Percentiles rank a stretch among this genome's conserved stretches.
phyloP scores from a whole-genome alignment of 2,329 filamentous ascomycete genomes.

The Sphaerostilbella broomeana region DNA sequence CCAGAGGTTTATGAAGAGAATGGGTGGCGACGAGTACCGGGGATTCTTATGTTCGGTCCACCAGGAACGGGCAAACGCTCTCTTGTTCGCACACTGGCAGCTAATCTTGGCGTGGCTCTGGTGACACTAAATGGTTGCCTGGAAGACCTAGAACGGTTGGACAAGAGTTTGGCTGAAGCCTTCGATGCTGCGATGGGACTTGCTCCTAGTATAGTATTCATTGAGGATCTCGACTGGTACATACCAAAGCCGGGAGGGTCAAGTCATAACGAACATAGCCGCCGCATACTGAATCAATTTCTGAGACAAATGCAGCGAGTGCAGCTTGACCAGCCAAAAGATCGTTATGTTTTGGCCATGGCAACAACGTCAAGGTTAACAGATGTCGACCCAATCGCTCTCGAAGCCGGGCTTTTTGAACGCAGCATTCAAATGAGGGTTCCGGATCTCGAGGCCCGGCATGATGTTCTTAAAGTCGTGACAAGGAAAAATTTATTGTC shows the following conservation, averaged over 20 bases:
- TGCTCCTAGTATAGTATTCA: slow-evolving; percentile 84
- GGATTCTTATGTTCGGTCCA: slow-evolving; percentile 71
- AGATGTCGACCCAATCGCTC: slow-evolving; percentile 71
- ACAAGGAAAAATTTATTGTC: slow-evolving; percentile 59
- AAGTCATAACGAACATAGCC: slow-evolving; percentile 82
- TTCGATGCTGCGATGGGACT: slow-evolving; percentile 74
- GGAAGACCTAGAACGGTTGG: slow-evolving; percentile 32
- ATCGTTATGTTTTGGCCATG: slow-evolving; percentile 77
- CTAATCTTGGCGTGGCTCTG: slow-evolving; percentile 65
- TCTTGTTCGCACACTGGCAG: slow-evolving; percentile 67
- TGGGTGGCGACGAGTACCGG: slow-evolving; percentile 26
- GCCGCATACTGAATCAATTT: slow-evolving; percentile 76
- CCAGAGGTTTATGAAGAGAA: slow-evolving; percentile 17
- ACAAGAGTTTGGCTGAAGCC: slow-evolving; percentile 33
- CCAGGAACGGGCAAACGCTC: slow-evolving; percentile 77
- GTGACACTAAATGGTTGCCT: slow-evolving; percentile 45
- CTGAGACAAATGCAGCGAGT: slow-evolving; percentile 82
- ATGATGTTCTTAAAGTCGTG: slow-evolving; percentile 69
- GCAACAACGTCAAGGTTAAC: slow-evolving; percentile 88
- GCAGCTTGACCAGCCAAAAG: slow-evolving; percentile 59
- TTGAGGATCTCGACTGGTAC: slow-evolving; percentile 78
- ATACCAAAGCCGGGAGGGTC: slow-evolving; percentile 76
- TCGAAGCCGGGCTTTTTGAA: slow-evolving; percentile 70
- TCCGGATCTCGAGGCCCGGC: slow-evolving; percentile 70
- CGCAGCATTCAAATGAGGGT: slow-evolving; percentile 82